Percentiles rank a stretch among this genome's conserved stretches.
phyloP scores from a whole-genome alignment of 129 eudicot species.

The Gnaphalium uliginosum region DNA sequence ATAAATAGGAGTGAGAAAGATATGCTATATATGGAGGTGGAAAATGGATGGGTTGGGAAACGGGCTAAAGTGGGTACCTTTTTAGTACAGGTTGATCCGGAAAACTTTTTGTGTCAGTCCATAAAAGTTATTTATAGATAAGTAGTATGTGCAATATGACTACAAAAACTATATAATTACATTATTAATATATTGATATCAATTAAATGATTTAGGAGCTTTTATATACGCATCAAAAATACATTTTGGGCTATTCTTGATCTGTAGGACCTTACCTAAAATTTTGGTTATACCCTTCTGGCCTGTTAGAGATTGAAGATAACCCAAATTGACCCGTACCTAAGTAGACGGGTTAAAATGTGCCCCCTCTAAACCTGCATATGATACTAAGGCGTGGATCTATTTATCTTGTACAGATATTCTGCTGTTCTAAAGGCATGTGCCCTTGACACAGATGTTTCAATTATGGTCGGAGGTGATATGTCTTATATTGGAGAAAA shows the following conservation, averaged over 20 bases:
- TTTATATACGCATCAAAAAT: not conserved
- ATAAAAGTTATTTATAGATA: no score
- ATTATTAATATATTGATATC: not conserved
- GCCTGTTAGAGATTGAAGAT: not conserved
- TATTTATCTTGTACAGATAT: constrained; percentile 51
- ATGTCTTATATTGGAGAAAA: constrained; percentile 89
- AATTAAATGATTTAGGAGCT: not conserved
- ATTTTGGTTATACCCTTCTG: not conserved
- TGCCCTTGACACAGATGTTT: constrained; percentile 76
- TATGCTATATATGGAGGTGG: not conserved
- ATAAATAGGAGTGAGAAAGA: constrained; percentile 5
- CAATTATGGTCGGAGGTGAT: constrained; percentile 86
- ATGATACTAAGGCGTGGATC: not conserved
- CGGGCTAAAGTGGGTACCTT: not conserved
- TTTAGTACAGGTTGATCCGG: not conserved
- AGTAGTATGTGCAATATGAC: not conserved
- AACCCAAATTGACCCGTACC: not conserved
- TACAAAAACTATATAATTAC: not conserved
- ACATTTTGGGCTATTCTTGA: not conserved
- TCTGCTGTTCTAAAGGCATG: constrained; percentile 71
- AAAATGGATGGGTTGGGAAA: not conserved
- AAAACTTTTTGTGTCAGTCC: not conserved
- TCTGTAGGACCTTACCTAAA: not conserved
- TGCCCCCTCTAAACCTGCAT: no score
- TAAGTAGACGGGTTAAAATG: not conserved